Conservation (phyloP, 768 basidiomycete species). For the Psilocybe cyanescens region DNA sequence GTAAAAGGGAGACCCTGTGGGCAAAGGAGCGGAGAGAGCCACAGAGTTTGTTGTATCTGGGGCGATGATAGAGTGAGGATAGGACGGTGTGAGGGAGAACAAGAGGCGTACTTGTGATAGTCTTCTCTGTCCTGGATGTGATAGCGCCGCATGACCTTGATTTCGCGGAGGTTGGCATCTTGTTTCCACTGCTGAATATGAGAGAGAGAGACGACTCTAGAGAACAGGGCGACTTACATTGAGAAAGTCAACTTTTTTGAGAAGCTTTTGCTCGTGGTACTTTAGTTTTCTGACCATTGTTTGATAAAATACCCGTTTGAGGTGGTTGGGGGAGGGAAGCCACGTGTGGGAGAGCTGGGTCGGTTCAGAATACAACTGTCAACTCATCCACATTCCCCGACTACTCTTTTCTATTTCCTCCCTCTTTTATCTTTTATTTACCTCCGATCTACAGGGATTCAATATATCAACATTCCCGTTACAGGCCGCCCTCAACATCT, state of each 20-base stretch:
- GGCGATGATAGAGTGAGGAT: slow-evolving; percentile 2
- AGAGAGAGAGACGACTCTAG: slow-evolving; percentile 2
- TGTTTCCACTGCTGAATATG: slow-evolving; percentile 81
- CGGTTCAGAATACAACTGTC: slow-evolving; percentile 27
- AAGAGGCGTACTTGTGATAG: slow-evolving; percentile 75
- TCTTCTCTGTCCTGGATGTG: slow-evolving; percentile 95
- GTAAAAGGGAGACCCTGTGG: slow-evolving; percentile 85
- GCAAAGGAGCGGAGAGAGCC: slow-evolving; percentile 85
- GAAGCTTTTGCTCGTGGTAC: slow-evolving; percentile 92
- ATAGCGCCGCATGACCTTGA: slow-evolving; percentile 93
- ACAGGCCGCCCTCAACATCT: slow-evolving; percentile 1
- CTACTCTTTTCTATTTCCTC: background rate
- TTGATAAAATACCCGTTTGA: slow-evolving; percentile 16
- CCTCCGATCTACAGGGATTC: slow-evolving; percentile 15
- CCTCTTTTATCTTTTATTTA: slow-evolving; percentile 15
- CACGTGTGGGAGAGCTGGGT: slow-evolving; percentile 39
- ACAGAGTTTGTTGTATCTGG: slow-evolving; percentile 92
- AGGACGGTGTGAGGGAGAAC: background rate
- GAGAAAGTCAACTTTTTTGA: slow-evolving; percentile 97
- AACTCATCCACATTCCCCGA: background rate
- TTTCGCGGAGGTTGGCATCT: slow-evolving; percentile 88
- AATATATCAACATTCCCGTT: slow-evolving; percentile 10
- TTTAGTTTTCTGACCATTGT: slow-evolving; percentile 91
- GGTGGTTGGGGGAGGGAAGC: slow-evolving; percentile 28
- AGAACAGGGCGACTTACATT: slow-evolving; percentile 55